Evolutionary conservation across 345 rosid species (phyloP).

Genomic region (Pistacia integerrima): DNA sequence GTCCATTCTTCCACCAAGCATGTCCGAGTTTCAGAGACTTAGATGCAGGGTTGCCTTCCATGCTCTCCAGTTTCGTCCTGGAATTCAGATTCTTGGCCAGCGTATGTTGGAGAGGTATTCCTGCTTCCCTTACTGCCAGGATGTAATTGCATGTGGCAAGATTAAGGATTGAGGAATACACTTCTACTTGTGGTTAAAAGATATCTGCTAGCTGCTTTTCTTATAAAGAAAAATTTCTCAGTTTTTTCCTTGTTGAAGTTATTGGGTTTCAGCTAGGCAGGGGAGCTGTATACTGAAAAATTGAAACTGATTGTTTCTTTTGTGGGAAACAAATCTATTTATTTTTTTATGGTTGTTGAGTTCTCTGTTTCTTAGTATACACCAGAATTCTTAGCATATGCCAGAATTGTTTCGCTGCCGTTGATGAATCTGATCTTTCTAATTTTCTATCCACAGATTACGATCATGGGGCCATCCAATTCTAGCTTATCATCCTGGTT

Average conservation of each 20-base stretch:
- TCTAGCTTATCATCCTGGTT: conserved; percentile 89
- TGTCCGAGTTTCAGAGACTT: conserved; percentile 89
- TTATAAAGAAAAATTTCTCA: not conserved
- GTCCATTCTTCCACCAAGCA: conserved; percentile 78
- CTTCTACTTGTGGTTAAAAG: conserved; percentile 6
- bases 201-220: not conserved
- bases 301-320: not conserved
- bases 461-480: conserved; percentile 77
- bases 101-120: conserved; percentile 84
- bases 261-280: not conserved
- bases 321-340: not conserved
- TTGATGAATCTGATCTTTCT: conserved; percentile 22
- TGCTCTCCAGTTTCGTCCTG: conserved; percentile 89
- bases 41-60: conserved; percentile 98
- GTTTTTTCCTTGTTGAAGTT: not conserved
- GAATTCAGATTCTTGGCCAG: conserved; percentile 75
- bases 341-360: not conserved
- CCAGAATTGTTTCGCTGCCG: conserved; percentile 10
- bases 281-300: not conserved
- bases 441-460: conserved; percentile 52
- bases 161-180: not conserved
- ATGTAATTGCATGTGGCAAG: not conserved
- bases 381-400: not conserved
- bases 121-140: conserved; percentile 4
- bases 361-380: not conserved